Conservation (phyloP, 345 rosid species). For the Lepidium didymum region DNA sequence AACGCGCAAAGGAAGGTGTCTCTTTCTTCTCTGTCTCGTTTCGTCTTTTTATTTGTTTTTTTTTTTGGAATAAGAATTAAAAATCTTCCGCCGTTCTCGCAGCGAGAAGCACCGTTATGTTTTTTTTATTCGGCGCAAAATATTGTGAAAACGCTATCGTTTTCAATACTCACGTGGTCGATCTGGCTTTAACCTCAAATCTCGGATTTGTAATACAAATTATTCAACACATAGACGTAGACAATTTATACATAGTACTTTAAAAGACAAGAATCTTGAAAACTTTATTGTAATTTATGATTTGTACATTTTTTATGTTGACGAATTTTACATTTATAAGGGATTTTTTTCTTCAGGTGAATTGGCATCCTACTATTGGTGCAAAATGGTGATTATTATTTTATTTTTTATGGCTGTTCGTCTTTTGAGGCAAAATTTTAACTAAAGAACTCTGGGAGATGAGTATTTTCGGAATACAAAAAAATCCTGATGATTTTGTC, state of each 20-base stretch:
- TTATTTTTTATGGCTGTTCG: too few species aligned
- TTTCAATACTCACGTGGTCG: slow-evolving; percentile 22
- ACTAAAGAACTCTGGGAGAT: too few species aligned
- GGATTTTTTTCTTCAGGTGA: too few species aligned
- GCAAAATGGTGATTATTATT: too few species aligned
- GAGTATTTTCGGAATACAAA: too few species aligned
- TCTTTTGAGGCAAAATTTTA: too few species aligned
- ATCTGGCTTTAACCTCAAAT: slow-evolving; percentile 17
- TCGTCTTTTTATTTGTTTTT: background rate
- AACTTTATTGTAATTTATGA: background rate
- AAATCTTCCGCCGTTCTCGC: slow-evolving; percentile 22
- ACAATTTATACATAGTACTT: background rate
- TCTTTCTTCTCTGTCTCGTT: slow-evolving; percentile 23
- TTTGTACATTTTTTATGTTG: too few species aligned
- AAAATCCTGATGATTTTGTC: too few species aligned
- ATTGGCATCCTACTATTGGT: too few species aligned
- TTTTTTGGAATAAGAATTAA: background rate
- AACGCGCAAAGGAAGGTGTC: slow-evolving; percentile 42
- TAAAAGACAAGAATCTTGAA: background rate
- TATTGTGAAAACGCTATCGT: slow-evolving; percentile 2
- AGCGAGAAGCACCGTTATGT: slow-evolving; percentile 13
- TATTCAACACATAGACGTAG: slow-evolving; percentile 12
- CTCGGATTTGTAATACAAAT: slow-evolving; percentile 6
- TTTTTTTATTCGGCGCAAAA: slow-evolving; percentile 13
- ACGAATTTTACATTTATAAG: too few species aligned